Conservation (phyloP, 2,329 filamentous ascomycete species). For the Tympanopsis confertula region DNA sequence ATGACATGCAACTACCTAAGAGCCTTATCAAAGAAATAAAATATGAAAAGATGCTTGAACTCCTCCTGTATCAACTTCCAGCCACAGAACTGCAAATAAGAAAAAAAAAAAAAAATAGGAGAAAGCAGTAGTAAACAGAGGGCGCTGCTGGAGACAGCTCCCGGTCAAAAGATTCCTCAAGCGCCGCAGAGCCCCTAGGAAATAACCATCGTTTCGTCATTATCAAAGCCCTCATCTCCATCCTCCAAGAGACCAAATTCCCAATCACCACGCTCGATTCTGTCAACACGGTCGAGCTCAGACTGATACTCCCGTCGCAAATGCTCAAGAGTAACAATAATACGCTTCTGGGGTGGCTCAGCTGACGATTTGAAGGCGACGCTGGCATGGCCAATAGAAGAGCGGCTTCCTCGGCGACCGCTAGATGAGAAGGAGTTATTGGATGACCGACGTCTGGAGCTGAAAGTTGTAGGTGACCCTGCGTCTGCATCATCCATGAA, state of each 20-base stretch:
- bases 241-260: conserved; percentile 31
- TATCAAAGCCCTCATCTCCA: conserved; percentile 1
- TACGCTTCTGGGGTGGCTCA: conserved; percentile 25
- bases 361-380: conserved; percentile 13
- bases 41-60: no score
- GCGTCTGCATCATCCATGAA: conserved; percentile 15
- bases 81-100: no score
- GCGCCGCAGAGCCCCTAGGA: background rate
- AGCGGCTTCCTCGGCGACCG: background rate
- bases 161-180: no score
- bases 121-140: no score
- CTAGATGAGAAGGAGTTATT: background rate
- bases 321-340: conserved; percentile 47
- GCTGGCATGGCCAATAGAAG: background rate
- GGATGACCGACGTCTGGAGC: conserved; percentile 3
- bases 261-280: conserved; percentile 48
- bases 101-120: no score
- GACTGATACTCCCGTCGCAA: conserved; percentile 47
- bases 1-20: no score
- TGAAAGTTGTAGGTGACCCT: conserved; percentile 8
- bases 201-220: conserved; percentile 12
- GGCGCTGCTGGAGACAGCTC: no score
- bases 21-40: no score
- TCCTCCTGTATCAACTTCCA: no score
- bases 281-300: conserved; percentile 46